Percentiles rank a stretch among this genome's conserved stretches.
phyloP scores from a whole-genome alignment of 352 stramenopile species.

The Pythium sukuiense region DNA sequence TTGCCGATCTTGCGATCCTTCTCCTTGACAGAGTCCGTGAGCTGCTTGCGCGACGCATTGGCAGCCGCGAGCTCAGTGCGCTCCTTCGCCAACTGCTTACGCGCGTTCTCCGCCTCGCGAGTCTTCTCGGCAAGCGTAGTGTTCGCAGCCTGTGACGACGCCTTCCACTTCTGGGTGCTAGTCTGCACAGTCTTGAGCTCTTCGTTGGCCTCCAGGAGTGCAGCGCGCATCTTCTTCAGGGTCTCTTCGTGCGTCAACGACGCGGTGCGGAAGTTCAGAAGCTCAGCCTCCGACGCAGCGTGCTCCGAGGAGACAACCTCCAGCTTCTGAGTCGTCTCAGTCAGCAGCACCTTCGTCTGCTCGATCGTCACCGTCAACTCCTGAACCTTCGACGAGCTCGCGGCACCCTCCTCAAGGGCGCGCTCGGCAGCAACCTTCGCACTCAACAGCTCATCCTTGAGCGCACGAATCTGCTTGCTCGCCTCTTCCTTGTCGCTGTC shows the following conservation, averaged over 20 bases:
- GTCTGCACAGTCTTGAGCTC: constrained; percentile 76
- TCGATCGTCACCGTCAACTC: constrained; percentile 40
- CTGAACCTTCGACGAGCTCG: constrained; percentile 34
- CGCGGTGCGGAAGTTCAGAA: constrained; percentile 43
- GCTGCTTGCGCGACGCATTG: constrained; percentile 48
- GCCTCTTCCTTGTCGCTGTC: constrained; percentile 45
- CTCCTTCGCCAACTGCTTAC: constrained; percentile 60
- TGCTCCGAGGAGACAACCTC: constrained; percentile 36
- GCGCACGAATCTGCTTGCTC: constrained; percentile 30
- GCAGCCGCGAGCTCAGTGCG: constrained; percentile 46
- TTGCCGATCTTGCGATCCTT: constrained; percentile 75
- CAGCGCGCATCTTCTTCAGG: constrained; percentile 69
- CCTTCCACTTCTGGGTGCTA: constrained; percentile 73
- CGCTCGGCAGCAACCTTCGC: constrained; percentile 46
- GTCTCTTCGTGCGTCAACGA: constrained; percentile 56
- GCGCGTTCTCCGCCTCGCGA: constrained; percentile 58
- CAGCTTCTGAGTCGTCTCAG: constrained; percentile 35
- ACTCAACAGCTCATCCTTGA: constrained; percentile 57
- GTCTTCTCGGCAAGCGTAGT: constrained; percentile 64
- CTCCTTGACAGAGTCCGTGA: constrained; percentile 54
- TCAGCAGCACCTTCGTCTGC: constrained; percentile 32
- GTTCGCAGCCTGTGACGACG: constrained; percentile 60
- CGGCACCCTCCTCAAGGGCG: constrained; percentile 30
- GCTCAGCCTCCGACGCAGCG: constrained; percentile 33
- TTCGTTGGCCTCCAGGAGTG: constrained; percentile 67